Evolutionary conservation across 805 yeast genomes (phyloP), one percentile per base, ranked within the genome.

Genomic region (Yarrowia divulgata): DNA sequence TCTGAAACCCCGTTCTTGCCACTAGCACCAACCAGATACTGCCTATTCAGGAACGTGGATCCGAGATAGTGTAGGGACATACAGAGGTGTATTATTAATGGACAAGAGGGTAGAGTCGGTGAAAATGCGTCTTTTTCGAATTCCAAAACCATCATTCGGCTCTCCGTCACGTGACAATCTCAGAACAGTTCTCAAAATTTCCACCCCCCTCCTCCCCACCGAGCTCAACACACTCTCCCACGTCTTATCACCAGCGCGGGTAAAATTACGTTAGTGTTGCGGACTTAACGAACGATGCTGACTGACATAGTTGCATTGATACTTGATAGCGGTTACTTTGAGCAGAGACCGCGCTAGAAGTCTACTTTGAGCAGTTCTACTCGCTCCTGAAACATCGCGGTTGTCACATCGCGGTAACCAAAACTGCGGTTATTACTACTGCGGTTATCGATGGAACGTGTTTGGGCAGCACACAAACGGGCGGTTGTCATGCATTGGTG

Each of bases 11-110:
- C n/a, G n/a, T n/a, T 7, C 43, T 37, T 5, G 12, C 1, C 43
- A 18, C 34, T 16, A 10, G 37, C 37, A 14, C 23, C 32, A 3
- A 5, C 19, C 23, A 13, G n/a, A 9, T 29, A n/a, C 43, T 60
- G 32, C 66, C 66, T 45, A 45, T 34, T 60, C 52, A 60, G 66
- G 66, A 34, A 60, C 66, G 40, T 60, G 66, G 50, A 60, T 45
- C 52, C 66, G 66, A 60, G 60, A 54, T 54, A 39, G 60, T 12
- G 60, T 14, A 54, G 2, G 3, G 0, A 3, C n/a, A 23, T 37
- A 45, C 60, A 37, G 14, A 29, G 39, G 54, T 32, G 13, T 23
- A 16, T 49, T 54, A 37, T 18, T 35, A 50, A 50, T n/a, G 35
- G 40, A 18, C 16, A 32, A 8, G 32, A 16, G 32, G 13, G 7